phyloP scores from a whole-genome alignment of 129 eudicot genomes.

The Scalesia atractyloides region DNA sequence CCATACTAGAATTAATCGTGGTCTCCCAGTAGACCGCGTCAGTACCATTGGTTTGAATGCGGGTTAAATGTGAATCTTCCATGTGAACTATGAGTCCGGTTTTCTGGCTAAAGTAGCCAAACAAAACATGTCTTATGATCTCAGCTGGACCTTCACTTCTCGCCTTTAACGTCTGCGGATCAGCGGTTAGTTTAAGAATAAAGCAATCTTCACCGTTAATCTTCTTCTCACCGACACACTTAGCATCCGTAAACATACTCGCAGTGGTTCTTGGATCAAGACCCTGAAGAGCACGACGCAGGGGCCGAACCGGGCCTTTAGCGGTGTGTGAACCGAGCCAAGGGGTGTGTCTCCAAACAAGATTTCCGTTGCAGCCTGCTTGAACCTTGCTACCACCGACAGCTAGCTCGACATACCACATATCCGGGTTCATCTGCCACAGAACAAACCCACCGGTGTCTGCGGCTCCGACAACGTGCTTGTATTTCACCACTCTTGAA shows the following conservation, averaged over 20 bases:
- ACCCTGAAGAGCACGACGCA: conserved; percentile 63
- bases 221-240: conserved; percentile 69
- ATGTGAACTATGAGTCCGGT: conserved; percentile 33
- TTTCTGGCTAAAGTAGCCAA: conserved; percentile 73
- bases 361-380: conserved; percentile 66
- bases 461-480: conserved; percentile 34
- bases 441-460: conserved; percentile 67
- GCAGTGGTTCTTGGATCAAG: conserved; percentile 7
- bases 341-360: conserved; percentile 47
- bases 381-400: conserved; percentile 72
- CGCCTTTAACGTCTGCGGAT: conserved; percentile 21
- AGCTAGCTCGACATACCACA: conserved; percentile 77
- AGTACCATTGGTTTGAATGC: background rate
- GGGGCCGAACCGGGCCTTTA: conserved; percentile 62
- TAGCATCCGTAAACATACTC: conserved; percentile 59
- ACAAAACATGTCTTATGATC: conserved; percentile 64
- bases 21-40: conserved; percentile 76
- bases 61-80: conserved; percentile 34
- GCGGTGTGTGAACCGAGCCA: conserved; percentile 81
- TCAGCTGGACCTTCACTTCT: conserved; percentile 74
- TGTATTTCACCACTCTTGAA: background rate
- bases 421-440: conserved; percentile 77
- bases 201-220: conserved; percentile 70
- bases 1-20: conserved; percentile 50
- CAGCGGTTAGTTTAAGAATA: conserved; percentile 58